These are phyloP conservation scores for Bruguiera parviflora DNA, from an alignment of 345 rosid genomes.

Conservation along the genomic window DNA sequence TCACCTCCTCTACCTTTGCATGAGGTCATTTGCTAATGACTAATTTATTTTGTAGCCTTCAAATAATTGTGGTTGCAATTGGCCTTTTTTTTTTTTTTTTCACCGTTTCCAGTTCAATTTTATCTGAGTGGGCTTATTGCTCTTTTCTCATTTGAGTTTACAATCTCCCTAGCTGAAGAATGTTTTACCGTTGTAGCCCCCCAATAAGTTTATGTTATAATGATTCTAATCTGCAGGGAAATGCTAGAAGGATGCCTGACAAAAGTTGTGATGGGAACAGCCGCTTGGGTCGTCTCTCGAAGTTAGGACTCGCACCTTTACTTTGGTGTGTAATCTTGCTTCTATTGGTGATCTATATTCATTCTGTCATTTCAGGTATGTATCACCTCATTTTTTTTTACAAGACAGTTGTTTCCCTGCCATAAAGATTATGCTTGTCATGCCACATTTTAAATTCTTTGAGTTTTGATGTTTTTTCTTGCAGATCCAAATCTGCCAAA, in stretches of 20 bases:
- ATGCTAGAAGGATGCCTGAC: slow-evolving; percentile 86
- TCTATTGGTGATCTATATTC: slow-evolving; percentile 59
- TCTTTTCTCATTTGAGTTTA: background rate
- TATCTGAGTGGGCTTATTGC: background rate
- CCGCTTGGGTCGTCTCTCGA: slow-evolving; percentile 67
- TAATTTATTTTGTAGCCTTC: too few species aligned
- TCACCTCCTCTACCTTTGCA: background rate
- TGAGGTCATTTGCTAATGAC: background rate
- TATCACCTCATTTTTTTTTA: slow-evolving; percentile 22
- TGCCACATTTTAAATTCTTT: background rate
- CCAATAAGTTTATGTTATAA: background rate
- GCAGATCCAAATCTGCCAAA: slow-evolving; percentile 79
- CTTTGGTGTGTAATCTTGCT: slow-evolving; percentile 66
- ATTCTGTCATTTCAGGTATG: slow-evolving; percentile 75
- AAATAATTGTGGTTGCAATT: background rate
- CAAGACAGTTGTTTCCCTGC: slow-evolving; percentile 15
- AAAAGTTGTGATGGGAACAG: slow-evolving; percentile 71
- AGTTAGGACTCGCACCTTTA: slow-evolving; percentile 83
- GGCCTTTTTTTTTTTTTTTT: background rate
- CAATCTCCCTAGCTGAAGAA: background rate
- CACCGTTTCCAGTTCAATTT: background rate
- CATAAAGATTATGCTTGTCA: slow-evolving; percentile 1
- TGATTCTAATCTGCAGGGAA: slow-evolving; percentile 56
- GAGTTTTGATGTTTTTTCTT: slow-evolving; percentile 8
- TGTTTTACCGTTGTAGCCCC: background rate